Evolutionary conservation across 1,284 basidiomycete species (phyloP), one percentile per base, ranked within the genome.

Genomic region (Leccinum pachyderme): DNA sequence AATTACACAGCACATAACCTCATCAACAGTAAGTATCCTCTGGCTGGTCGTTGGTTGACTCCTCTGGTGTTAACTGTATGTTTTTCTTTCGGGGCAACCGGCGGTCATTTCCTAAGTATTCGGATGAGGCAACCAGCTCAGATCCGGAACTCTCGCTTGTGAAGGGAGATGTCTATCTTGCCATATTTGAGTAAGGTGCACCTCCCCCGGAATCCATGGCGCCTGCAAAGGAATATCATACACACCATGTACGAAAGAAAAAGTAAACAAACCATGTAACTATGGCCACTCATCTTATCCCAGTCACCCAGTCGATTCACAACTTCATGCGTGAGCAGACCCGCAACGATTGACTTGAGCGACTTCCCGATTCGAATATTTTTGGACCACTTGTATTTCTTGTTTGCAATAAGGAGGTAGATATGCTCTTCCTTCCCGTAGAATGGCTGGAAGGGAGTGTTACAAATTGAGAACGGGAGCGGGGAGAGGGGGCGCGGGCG

Each of bases 301-400:
- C 79, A 81, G 50, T 77, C 70, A 12, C 80, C 81, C 6, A 81
- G 64, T 28, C 81, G 72, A 27, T 73, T 28, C 8, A 59, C 41
- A 0, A 75, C 63, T 35, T 79, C 65, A 4, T 68, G 56, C 0
- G 63, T 65, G 46, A 81, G 69, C 9, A 83, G 74, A 6, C 63
- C 63, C 4, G 64, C 60, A 27, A 83, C 70, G 18, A 83, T 58
- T 9, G 73, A 68, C 59, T 74, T 75, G 49, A 80, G 66, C 6
- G 70, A 68, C 41, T 62, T 65, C 15, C 78, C 73, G 22, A 79
- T 59, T 29, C 61, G 65, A 49, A 72, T 8, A 25, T 61, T 41
- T 18, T 55, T 56, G 2, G 74, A 75, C 75, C 76, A 81, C 3
- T 53, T 61, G 59, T 70, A 69, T 44, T 61, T 62, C 43, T 66